Evolutionary conservation across 257 asterid species (phyloP), one percentile per base, ranked within the genome.

Genomic region (Fraxinus excelsior): DNA sequence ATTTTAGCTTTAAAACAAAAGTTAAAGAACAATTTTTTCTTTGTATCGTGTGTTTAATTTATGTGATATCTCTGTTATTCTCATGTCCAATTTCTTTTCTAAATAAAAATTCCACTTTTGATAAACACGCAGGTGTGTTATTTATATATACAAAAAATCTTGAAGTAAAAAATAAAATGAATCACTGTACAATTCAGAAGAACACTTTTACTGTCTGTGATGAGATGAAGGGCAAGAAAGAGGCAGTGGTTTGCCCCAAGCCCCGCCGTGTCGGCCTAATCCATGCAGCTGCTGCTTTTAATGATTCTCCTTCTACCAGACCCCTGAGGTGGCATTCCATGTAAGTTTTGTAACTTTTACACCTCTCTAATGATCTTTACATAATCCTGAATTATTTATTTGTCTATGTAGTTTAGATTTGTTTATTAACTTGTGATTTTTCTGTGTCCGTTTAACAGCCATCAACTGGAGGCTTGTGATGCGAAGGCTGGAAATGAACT

Each of bases 401-500:
- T 64, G 1, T 56, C 40, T 46, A 8, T 65, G 31, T 21, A 10
- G 44, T 56, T 62, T 42, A 75, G 16, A 10, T 53, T 44, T 75
- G 31, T 18, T 60, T 68, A 11, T 37, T 19, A 28, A 37, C 18
- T 23, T 66, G 21, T 1, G 1, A 3, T 53, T 62, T n/a, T 16
- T 60, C 51, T 58, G 14, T 66, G 9, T 32, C 26, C 31, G 28
- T 34, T 10, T 46, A 28, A 11, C 86, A 94, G 97, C 82, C 87
- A 92, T 81, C 98, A 90, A 72, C 97, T 85, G 77, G 98, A 94
- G 77, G 84, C 86, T 46, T 84, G 80, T 85, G 97, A 94, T 76
- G 88, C 92, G 9, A 87, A 86, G 82, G 96, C 98, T 79, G 98
- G 94, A 73, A 88, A 90, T 84, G 98, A 94, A 28, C 83, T 94